Evolutionary conservation across 2,329 filamentous ascomycete genomes (phyloP), one percentile per base, ranked within the genome.

Genomic region (Volutella citrinella): DNA sequence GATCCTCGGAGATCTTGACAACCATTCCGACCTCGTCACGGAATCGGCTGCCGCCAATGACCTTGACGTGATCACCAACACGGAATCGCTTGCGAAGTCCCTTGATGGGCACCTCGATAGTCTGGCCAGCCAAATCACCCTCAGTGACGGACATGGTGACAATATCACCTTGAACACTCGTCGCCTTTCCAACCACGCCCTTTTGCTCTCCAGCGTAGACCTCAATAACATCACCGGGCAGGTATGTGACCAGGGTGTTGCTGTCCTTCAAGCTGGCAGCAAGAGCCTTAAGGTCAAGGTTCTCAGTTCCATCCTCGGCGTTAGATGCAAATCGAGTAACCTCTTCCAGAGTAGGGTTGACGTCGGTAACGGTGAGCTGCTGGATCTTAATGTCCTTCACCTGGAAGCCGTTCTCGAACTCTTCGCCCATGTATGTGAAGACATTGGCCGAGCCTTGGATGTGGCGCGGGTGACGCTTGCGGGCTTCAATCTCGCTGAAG

Each of bases 1-100:
- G 82, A 59, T 98, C 93, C 40, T 95, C 88, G 30, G 80, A 84
- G 48, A 96, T 93, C 60, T 88, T 87, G 46, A 97, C 89, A 32
- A 98, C 90, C 78, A 96, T 95, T 63, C 93, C 93, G 27, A 97
- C 85, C 65, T 98, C 93, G 51, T 96, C 93, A 35, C 87, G 81
- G 61, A 90, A 97, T 51, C 88, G 85, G 66, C 90, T 95, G 23
- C 90, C 91, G 35, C 93, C 91, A 57, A 96, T 95, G 49, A 98
- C 93, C 69, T 97, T 97, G 69, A 98, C 93, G 57, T 98, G 93
- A 55, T 98, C 93, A 70, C 93, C 93, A 43, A 90, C 77, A 46
- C 78, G 81, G 74, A 98, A 98, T 19, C 87, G 79, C 65, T 98
- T 98, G 38, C 93, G 86, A 17, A 98, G 73, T 27, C 87, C 87